These are phyloP conservation scores for Vaccinium darrowii DNA, from an alignment of 148 eudicot species.

Conservation along the genomic window DNA sequence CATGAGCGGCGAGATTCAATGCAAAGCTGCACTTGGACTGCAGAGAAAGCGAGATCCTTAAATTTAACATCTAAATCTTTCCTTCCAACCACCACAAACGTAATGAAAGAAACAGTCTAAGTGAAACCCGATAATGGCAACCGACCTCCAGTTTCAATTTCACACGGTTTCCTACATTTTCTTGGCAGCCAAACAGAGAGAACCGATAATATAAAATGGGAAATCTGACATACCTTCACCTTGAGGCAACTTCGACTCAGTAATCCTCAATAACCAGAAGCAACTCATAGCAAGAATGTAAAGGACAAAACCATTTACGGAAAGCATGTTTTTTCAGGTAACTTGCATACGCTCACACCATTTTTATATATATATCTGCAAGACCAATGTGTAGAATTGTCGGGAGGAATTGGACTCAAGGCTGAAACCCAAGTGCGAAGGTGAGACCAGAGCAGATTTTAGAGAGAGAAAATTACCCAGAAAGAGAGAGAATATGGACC, in stretches of 20 bases:
- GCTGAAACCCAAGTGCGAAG: neutral
- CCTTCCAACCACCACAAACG: neutral
- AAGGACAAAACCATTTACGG: neutral
- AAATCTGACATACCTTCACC: conserved; percentile 32
- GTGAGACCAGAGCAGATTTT: neutral
- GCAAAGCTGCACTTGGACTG: too few species aligned
- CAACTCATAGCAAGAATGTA: conserved; percentile 18
- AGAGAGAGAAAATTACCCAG: neutral
- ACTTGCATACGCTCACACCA: too few species aligned
- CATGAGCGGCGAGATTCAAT: too few species aligned
- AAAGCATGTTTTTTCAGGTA: neutral
- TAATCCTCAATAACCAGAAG: conserved; percentile 13
- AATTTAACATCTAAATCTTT: neutral
- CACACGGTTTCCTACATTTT: neutral
- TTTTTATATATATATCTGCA: neutral
- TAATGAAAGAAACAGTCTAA: neutral
- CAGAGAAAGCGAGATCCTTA: too few species aligned
- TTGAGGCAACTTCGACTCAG: conserved; percentile 29
- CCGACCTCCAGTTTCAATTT: neutral
- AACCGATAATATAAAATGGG: neutral
- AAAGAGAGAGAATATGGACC: neutral
- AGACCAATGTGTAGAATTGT: neutral
- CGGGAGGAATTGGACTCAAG: neutral
- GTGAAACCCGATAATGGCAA: neutral
- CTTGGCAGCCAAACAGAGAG: conserved; percentile 7